phyloP scores from a whole-genome alignment of 2,329 filamentous ascomycete genomes.

The Trichoderma atroviride region DNA sequence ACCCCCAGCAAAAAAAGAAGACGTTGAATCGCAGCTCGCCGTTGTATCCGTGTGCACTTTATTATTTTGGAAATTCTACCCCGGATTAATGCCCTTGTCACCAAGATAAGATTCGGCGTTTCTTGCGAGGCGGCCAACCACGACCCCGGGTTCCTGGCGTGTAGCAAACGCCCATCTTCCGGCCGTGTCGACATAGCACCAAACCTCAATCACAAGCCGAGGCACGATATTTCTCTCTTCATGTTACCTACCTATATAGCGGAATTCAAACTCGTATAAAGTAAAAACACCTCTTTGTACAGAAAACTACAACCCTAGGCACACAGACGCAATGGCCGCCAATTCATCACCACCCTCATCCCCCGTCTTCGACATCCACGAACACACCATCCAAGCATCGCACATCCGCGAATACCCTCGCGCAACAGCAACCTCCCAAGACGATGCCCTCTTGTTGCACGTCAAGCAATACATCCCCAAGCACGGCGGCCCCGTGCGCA shows the following conservation, averaged over 20 bases:
- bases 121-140: background rate
- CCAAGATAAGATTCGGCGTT: background rate
- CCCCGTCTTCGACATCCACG: conserved; percentile 62
- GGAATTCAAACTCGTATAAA: background rate
- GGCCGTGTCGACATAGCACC: background rate
- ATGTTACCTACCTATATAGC: background rate
- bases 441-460: conserved; percentile 71
- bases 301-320: background rate
- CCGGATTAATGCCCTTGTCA: background rate
- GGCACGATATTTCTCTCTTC: background rate
- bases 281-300: background rate
- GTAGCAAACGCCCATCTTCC: background rate
- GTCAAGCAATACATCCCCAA: conserved; percentile 88
- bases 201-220: background rate
- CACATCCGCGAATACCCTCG: conserved; percentile 82
- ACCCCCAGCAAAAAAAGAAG: background rate
- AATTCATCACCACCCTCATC: conserved; percentile 23
- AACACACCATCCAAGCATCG: conserved; percentile 73
- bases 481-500: conserved; percentile 66
- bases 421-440: conserved; percentile 71
- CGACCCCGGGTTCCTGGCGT: too few species aligned
- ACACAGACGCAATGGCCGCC: conserved; percentile 1
- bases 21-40: background rate
- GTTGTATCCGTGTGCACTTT: background rate
- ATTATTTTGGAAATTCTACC: background rate